These are phyloP conservation scores for Seiridium unicorne DNA, from an alignment of 2,329 filamentous ascomycete species.

Conservation along the genomic window DNA sequence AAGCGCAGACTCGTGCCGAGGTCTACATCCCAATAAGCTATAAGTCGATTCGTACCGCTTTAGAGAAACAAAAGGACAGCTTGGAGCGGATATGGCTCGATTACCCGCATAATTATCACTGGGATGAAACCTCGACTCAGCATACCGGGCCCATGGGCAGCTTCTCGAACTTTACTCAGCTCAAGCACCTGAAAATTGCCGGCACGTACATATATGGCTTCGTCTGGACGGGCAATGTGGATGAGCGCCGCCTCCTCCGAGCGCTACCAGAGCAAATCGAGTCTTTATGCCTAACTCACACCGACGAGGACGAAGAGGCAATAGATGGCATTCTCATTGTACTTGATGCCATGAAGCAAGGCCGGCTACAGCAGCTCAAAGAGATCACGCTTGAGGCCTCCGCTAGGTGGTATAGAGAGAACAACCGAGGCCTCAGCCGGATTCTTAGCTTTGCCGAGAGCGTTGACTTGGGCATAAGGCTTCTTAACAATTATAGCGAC, in stretches of 20 bases:
- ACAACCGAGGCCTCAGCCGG: not conserved
- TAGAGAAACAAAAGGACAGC: conserved; percentile 10
- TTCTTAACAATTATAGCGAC: conserved; percentile 9
- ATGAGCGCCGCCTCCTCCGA: conserved; percentile 3
- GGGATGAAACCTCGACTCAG: conserved; percentile 5
- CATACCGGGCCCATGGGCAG: conserved; percentile 8
- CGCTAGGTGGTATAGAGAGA: not conserved
- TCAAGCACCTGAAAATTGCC: conserved; percentile 11
- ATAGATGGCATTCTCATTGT: conserved; percentile 1
- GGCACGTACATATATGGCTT: conserved; percentile 11
- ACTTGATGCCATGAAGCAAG: conserved; percentile 1
- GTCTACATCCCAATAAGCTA: conserved; percentile 11
- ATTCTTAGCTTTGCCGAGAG: not conserved
- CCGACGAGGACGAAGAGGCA: conserved; percentile 12
- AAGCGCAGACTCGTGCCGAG: conserved; percentile 9
- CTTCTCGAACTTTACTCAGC: conserved; percentile 5
- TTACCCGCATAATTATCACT: conserved; percentile 11
- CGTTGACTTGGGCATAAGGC: not conserved
- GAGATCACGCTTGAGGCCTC: conserved; percentile 6
- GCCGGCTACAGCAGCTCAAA: not conserved
- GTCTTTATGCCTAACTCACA: conserved; percentile 1
- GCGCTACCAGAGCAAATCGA: conserved; percentile 10
- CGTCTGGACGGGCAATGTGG: conserved; percentile 7
- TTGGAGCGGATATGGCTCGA: conserved; percentile 11
- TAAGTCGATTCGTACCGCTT: not conserved